Evolutionary conservation across 2,329 filamentous ascomycete species (phyloP), one percentile per base, ranked within the genome.

Genomic region (Trichoderma gracile): DNA sequence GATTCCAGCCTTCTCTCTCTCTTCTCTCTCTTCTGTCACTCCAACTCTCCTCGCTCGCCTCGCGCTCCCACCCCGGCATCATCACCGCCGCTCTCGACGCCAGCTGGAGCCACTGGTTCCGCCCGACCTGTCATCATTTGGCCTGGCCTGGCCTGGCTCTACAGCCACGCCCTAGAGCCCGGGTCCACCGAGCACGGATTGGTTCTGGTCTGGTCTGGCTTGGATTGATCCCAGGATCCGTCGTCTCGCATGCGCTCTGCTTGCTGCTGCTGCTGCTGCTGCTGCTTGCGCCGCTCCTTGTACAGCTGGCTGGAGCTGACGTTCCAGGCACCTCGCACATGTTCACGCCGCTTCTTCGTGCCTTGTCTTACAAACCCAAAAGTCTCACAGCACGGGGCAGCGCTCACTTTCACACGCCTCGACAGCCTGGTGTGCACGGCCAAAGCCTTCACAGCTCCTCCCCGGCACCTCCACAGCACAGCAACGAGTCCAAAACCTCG

Each of bases 71-170:
- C 53, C 53, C 53, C 52, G 30, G 30, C 30, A 56, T 45, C 55
- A 65, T 58, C 64, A 61, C 61, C 64, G 64, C 57, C 52, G 63
- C 58, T 38, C 33, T 43, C 53, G 40, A 63, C 56, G 60, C 64
- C 66, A 67, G 66, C 63, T 64, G 66, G 66, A 47, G 66, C 65
- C 62, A 61, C 66, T 63, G 33, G 47, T 55, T 61, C 66, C 64
- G 60, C 66, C 52, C 64, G 56, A 63, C 64, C 60, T 65, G 64
- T 66, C 64, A 60, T 61, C 65, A 66, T 67, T 64, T 66, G 57
- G 49, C 33, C 57, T 52, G 62, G 63, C 60, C 30, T 30, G 30
- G 30, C 9, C 30, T 30, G 30, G 30, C 30, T 30, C 30, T 65
- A 66, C 57, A 59, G 62, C 64, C 64, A 65, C 65, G 53, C 57